Evolutionary conservation across 78 protist species (phyloP).

Genomic region (Dictyostelium citrinum): DNA sequence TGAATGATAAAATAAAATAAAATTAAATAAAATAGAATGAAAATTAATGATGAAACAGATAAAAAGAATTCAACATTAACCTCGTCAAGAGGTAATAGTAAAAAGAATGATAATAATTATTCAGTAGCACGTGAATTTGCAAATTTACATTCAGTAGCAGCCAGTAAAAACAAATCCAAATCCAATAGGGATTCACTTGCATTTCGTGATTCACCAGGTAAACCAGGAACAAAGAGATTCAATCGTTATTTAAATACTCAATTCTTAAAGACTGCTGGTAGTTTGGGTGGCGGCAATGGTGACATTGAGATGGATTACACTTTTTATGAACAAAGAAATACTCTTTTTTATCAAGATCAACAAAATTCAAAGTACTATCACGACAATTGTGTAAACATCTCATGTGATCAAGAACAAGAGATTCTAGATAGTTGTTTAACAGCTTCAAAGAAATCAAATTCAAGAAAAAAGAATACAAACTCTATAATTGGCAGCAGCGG

Average conservation of each 20-base stretch:
- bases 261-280: constrained; percentile 46
- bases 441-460: neutral
- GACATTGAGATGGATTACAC: constrained; percentile 36
- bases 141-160: neutral
- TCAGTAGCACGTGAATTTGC: neutral
- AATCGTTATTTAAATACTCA: constrained; percentile 62
- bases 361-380: neutral
- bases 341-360: constrained; percentile 35
- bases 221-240: constrained; percentile 57
- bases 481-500: neutral
- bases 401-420: constrained; percentile 34
- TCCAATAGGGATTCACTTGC: constrained; percentile 44
- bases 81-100: neutral
- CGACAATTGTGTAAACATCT: constrained; percentile 6
- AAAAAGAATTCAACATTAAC: neutral
- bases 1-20: neutral
- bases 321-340: constrained; percentile 7
- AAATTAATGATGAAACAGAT: constrained; percentile 23
- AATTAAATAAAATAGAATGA: constrained; percentile 10
- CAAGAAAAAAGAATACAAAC: neutral
- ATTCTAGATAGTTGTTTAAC: neutral
- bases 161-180: constrained; percentile 3
- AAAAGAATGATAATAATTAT: neutral
- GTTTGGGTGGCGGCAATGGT: neutral
- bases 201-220: constrained; percentile 69